Evolutionary conservation across 2,329 filamentous ascomycete species (phyloP).

Genomic region (Aureobasidium sp.): DNA sequence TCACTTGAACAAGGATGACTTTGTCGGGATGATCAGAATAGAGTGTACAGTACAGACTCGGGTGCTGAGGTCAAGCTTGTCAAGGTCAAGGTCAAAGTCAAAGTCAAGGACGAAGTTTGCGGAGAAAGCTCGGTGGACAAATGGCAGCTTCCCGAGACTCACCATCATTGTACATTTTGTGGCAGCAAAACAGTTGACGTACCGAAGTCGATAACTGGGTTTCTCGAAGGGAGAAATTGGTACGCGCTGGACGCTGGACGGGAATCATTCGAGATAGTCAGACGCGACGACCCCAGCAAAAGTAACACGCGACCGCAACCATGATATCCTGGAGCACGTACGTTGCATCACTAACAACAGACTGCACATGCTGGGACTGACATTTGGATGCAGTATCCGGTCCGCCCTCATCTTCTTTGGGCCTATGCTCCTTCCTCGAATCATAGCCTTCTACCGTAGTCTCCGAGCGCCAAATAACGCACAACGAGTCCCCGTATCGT

Average conservation of each 20-base stretch:
- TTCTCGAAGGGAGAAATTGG: neutral
- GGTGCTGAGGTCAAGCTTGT: too few relatives aligned
- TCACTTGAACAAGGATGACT: too few relatives aligned
- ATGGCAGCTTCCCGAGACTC: neutral
- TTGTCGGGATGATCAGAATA: too few relatives aligned
- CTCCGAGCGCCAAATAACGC: constrained; percentile 33
- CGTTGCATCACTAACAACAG: neutral
- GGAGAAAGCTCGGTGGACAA: neutral
- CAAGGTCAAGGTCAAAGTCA: too few relatives aligned
- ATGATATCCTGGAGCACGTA: constrained; percentile 12
- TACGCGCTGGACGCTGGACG: neutral
- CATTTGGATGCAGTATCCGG: constrained; percentile 20
- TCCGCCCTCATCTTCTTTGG: constrained; percentile 49
- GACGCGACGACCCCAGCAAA: neutral
- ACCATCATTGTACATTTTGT: constrained; percentile 3
- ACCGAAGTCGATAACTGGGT: neutral
- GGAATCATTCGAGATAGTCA: too few relatives aligned
- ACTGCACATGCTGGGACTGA: neutral
- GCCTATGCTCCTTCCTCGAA: constrained; percentile 61
- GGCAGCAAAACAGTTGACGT: neutral
- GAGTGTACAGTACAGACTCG: too few relatives aligned
- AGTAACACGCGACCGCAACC: neutral
- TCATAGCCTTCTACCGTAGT: constrained; percentile 56
- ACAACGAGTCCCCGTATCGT: constrained; percentile 47
- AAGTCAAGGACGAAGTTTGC: neutral